A percentile compares a stretch with the other conserved stretches of the same genome.
phyloP scores from a whole-genome alignment of 2,329 filamentous ascomycete genomes.

The Trichoderma polysporum region DNA sequence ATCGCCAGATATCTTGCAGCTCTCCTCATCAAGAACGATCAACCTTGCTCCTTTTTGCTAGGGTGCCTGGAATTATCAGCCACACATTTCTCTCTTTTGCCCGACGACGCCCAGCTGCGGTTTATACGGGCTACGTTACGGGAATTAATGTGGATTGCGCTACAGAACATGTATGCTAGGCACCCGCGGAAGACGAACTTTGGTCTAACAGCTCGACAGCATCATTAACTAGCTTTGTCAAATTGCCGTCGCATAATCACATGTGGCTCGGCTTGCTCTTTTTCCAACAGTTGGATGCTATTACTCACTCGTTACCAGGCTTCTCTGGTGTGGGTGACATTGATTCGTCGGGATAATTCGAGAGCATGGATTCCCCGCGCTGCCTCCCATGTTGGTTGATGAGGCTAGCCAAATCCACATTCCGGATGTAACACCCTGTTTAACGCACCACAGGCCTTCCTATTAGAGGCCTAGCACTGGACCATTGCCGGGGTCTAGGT shows the following conservation, averaged over 20 bases:
- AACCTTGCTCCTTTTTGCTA: not conserved
- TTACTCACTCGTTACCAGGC: not conserved
- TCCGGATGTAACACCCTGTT: not conserved
- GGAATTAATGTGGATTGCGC: not conserved
- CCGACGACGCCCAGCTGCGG: not conserved
- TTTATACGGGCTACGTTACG: not conserved
- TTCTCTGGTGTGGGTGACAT: not conserved
- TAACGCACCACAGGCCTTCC: not conserved
- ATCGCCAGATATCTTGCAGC: not conserved
- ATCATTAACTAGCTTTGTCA: not conserved
- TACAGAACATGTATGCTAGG: not conserved
- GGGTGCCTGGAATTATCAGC: not conserved
- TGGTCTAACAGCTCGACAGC: not conserved
- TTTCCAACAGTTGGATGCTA: not conserved
- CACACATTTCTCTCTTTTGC: not conserved
- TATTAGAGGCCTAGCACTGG: not conserved
- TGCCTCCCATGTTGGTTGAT: not conserved
- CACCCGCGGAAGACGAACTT: not conserved
- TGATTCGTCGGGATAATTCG: not conserved
- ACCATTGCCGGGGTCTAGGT: not conserved
- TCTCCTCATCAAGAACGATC: not conserved
- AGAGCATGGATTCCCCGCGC: constrained; percentile 14
- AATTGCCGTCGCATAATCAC: not conserved
- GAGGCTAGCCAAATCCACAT: not conserved
- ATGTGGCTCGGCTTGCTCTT: constrained; percentile 10